Evolutionary conservation across 371 early-diverging fungal genomes (phyloP).

Genomic region (Capillidium rhysosporum): DNA sequence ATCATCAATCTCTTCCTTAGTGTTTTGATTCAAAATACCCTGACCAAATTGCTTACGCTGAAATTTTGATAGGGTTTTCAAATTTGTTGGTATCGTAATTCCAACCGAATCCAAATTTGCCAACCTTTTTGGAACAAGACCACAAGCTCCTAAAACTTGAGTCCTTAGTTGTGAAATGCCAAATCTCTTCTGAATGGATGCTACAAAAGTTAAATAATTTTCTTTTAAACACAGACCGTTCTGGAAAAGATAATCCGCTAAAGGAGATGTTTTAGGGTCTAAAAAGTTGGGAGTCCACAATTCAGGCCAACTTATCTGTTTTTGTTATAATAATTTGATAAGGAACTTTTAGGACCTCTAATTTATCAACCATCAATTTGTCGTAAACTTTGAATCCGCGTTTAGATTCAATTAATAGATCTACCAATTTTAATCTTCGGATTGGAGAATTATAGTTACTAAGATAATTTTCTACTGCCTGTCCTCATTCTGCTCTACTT

Average conservation of each 20-base stretch:
- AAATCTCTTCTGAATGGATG: not conserved
- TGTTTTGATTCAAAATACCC: no score
- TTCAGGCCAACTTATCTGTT: not conserved
- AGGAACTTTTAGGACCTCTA: not conserved
- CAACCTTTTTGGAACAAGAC: not conserved
- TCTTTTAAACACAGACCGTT: not conserved
- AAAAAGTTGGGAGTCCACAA: not conserved
- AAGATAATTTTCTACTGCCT: not conserved
- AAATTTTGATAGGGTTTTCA: no score
- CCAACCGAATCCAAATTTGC: no score
- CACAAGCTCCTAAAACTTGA: not conserved
- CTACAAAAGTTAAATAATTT: not conserved
- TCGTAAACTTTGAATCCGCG: not conserved
- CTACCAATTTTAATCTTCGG: not conserved
- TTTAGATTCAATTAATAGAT: not conserved
- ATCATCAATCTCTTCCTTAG: no score
- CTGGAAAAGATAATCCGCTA: not conserved
- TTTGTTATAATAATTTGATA: not conserved
- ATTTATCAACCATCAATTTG: not conserved
- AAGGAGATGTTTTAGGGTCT: not conserved
- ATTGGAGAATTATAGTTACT: not conserved
- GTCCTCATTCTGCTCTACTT: conserved; percentile 50
- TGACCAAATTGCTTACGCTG: no score
- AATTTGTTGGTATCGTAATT: no score
- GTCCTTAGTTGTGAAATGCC: not conserved